A percentile compares a stretch with the other conserved stretches of the same genome.
These are phyloP conservation scores for Fusarium mundagurra DNA, from an alignment of 2,329 filamentous ascomycete genomes.

Conservation along the genomic window DNA sequence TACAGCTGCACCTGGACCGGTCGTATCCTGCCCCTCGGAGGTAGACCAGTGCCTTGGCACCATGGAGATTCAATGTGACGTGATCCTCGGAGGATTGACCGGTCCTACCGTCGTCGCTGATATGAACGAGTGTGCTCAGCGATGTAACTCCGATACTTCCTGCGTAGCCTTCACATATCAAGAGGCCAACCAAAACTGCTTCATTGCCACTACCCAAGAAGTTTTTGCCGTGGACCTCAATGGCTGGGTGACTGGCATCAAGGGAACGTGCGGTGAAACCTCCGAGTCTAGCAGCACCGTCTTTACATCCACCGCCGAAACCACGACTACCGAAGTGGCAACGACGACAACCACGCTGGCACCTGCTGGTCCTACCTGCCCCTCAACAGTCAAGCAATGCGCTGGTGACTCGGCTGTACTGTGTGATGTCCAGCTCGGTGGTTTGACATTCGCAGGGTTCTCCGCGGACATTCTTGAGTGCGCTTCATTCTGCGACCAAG, in stretches of 20 bases:
- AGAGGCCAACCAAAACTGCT: accelerated
- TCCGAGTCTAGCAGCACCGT: not conserved
- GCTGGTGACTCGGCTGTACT: accelerated
- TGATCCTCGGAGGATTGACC: accelerated
- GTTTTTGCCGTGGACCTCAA: accelerated
- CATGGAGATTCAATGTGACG: not conserved
- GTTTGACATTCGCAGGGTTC: accelerated
- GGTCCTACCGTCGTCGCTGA: accelerated
- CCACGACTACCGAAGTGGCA: not conserved
- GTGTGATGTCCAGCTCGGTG: not conserved
- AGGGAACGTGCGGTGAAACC: accelerated
- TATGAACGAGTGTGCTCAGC: not conserved
- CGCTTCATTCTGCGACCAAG: not conserved
- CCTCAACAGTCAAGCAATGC: not conserved
- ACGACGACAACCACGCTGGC: not conserved
- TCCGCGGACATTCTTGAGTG: not conserved
- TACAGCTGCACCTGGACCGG: accelerated
- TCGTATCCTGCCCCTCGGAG: not conserved
- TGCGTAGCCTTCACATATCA: not conserved
- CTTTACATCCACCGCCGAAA: not conserved
- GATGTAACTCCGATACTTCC: not conserved
- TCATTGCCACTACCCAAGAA: not conserved
- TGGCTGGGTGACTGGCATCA: not conserved
- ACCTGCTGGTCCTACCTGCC: accelerated
- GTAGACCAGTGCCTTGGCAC: not conserved